These are phyloP conservation scores for Citrullus amarus DNA, from an alignment of 306 rosid genomes.

Conservation along the genomic window DNA sequence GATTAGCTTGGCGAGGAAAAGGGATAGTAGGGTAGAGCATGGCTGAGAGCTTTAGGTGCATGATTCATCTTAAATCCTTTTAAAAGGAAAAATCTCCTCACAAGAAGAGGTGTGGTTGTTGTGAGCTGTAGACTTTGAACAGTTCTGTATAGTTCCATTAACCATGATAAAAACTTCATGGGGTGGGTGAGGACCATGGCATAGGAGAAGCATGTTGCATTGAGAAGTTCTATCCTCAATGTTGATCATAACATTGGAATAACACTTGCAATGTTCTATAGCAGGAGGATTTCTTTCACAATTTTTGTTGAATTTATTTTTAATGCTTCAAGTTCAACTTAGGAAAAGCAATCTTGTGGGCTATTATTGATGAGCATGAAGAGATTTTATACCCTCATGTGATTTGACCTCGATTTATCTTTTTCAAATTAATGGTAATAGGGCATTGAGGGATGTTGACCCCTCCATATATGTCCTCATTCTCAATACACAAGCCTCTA, in stretches of 20 bases:
- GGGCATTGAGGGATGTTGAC: too few species aligned
- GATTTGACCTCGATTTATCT: not conserved
- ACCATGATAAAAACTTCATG: not conserved
- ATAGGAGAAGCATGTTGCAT: not conserved
- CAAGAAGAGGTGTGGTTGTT: not conserved
- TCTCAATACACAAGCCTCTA: too few species aligned
- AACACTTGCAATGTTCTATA: not conserved
- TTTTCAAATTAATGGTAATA: not conserved
- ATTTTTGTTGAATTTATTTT: not conserved
- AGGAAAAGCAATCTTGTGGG: not conserved
- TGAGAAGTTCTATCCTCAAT: not conserved
- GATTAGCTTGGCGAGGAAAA: not conserved
- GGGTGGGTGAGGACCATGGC: not conserved
- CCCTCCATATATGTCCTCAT: too few species aligned
- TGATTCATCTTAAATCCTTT: not conserved
- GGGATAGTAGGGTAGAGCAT: not conserved
- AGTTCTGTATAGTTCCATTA: not conserved
- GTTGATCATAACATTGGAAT: not conserved
- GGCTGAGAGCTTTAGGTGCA: not conserved
- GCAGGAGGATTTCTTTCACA: not conserved
- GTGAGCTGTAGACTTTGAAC: not conserved
- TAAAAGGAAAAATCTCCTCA: too few species aligned
- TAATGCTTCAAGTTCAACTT: not conserved
- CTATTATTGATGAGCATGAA: not conserved
- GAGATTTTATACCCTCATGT: not conserved